A percentile compares a stretch with the other conserved stretches of the same genome.
phyloP scores from a whole-genome alignment of 2,329 filamentous ascomycete species.

The Trichoderma oligosporum region DNA sequence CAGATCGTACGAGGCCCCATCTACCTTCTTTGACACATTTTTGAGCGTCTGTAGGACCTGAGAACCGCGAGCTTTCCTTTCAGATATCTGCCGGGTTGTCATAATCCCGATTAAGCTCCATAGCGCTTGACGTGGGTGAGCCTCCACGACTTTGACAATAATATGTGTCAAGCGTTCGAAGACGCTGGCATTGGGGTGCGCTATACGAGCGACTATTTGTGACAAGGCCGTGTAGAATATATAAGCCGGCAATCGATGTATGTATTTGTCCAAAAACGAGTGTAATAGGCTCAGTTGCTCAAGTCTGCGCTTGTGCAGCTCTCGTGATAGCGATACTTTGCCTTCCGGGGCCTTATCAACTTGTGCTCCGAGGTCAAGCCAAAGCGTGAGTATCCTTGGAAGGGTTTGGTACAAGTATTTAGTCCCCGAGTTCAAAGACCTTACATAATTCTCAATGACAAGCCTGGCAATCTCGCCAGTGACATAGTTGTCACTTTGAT shows the following conservation, averaged over 20 bases:
- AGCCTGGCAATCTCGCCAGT: conserved; percentile 82
- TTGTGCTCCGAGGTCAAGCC: conserved; percentile 84
- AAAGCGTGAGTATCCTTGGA: conserved; percentile 85
- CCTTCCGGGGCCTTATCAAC: conserved; percentile 59
- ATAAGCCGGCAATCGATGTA: conserved; percentile 66
- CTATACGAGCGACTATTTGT: conserved; percentile 93
- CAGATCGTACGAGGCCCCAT: conserved; percentile 56
- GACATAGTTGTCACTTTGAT: conserved; percentile 72
- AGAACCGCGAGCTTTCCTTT: conserved; percentile 56
- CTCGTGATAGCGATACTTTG: conserved; percentile 50
- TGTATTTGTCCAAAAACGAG: conserved; percentile 73
- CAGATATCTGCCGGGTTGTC: conserved; percentile 67
- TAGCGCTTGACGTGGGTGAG: conserved; percentile 85
- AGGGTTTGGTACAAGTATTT: conserved; percentile 96
- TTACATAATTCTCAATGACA: conserved; percentile 89
- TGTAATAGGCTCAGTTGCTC: conserved; percentile 68
- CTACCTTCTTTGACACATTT: conserved; percentile 48
- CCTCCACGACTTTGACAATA: conserved; percentile 77
- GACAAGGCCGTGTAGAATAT: conserved; percentile 80
- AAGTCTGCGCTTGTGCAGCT: conserved; percentile 54
- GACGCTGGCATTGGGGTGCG: conserved; percentile 74
- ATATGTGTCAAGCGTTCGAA: conserved; percentile 74
- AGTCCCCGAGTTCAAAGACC: conserved; percentile 80
- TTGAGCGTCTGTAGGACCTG: conserved; percentile 51
- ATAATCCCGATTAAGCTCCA: conserved; percentile 89